Conservation (phyloP, 75 land plant species). For the Selaginella moellendorffii region DNA sequence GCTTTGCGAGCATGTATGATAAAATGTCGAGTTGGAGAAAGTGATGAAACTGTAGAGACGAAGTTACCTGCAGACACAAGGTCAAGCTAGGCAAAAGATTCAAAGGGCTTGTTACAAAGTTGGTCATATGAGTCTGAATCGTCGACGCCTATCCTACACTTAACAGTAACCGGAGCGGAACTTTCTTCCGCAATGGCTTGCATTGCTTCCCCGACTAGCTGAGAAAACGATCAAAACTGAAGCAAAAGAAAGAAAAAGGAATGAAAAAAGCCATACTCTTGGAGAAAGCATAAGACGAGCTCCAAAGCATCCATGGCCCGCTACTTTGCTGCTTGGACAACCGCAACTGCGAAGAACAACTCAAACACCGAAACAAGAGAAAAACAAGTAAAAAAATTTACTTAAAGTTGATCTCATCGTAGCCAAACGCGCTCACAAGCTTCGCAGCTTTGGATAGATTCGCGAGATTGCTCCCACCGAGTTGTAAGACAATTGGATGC, state of each 20-base stretch:
- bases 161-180: slow-evolving; percentile 78
- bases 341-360: slow-evolving; percentile 55
- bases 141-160: slow-evolving; percentile 96
- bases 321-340: slow-evolving; percentile 92
- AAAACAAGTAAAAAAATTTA: slow-evolving; percentile 14
- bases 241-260: background rate
- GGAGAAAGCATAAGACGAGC: slow-evolving; percentile 82
- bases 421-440: slow-evolving; percentile 64
- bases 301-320: slow-evolving; percentile 98
- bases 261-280: slow-evolving; percentile 56
- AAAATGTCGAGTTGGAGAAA: slow-evolving; percentile 79
- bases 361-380: background rate
- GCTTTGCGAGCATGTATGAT: slow-evolving; percentile 91
- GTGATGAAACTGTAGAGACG: slow-evolving; percentile 57
- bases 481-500: slow-evolving; percentile 90
- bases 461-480: slow-evolving; percentile 73
- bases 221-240: slow-evolving; percentile 10
- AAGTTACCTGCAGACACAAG: slow-evolving; percentile 53
- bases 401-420: slow-evolving; percentile 97
- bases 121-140: slow-evolving; percentile 82
- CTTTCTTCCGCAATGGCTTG: slow-evolving; percentile 61
- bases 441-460: slow-evolving; percentile 76
- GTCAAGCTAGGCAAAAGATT: background rate
- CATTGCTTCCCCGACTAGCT: slow-evolving; percentile 94
- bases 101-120: slow-evolving; percentile 44